phyloP scores from a whole-genome alignment of 2,329 filamentous ascomycete genomes.

The Pseudogymnoascus sp. region DNA sequence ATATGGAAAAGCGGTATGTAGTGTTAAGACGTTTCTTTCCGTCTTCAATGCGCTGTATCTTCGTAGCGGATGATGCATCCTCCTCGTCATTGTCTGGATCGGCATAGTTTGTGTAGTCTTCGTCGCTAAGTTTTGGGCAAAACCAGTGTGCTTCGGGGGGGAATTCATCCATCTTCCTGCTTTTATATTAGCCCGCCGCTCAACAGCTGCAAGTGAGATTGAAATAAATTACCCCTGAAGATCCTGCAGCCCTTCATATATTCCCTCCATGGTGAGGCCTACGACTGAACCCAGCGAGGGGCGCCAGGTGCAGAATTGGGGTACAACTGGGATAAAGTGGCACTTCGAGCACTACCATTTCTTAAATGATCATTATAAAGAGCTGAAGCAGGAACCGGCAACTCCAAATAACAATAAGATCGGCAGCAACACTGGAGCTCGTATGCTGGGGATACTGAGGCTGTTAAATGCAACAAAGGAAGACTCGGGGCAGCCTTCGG shows the following conservation, averaged over 20 bases:
- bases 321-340: background rate
- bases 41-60: constrained; percentile 46
- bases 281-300: constrained; percentile 1
- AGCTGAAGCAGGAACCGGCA: background rate
- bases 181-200: background rate
- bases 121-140: constrained; percentile 56
- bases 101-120: constrained; percentile 59
- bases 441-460: background rate
- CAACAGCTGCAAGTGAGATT: background rate
- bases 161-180: constrained; percentile 16
- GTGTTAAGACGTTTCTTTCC: constrained; percentile 50
- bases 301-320: constrained; percentile 4
- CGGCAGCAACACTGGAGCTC: background rate
- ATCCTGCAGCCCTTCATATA: constrained; percentile 6
- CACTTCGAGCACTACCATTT: constrained; percentile 2
- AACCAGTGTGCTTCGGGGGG: constrained; percentile 51
- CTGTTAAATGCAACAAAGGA: background rate
- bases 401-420: background rate
- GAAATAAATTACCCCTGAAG: background rate
- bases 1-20: constrained; percentile 60
- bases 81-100: constrained; percentile 41
- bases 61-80: constrained; percentile 43
- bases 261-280: constrained; percentile 6
- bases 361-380: background rate
- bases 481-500: background rate